These are phyloP conservation scores for Coemansia sp. DNA, from an alignment of 192 early-diverging fungal species.

Conservation along the genomic window DNA sequence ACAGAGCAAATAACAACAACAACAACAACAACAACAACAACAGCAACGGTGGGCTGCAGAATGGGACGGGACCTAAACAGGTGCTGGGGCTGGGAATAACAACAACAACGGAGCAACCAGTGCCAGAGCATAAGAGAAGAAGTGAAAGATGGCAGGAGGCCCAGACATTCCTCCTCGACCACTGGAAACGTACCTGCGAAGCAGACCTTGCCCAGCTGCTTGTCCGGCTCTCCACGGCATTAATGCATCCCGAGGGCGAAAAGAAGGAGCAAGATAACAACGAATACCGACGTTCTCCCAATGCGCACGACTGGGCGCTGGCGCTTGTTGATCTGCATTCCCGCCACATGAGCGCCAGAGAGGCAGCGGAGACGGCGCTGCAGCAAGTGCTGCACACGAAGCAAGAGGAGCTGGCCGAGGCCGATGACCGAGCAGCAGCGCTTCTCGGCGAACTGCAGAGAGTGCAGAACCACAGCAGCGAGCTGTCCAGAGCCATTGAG, in stretches of 20 bases:
- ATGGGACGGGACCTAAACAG: no score
- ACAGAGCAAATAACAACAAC: slow-evolving; percentile 7
- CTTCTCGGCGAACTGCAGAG: slow-evolving; percentile 1
- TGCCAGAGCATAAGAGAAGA: not conserved
- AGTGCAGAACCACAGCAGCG: not conserved
- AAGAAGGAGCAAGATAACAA: not conserved
- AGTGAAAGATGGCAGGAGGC: not conserved
- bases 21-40: not conserved
- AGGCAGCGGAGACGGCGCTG: not conserved
- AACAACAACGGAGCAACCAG: not conserved
- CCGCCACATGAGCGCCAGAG: not conserved
- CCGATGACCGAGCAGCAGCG: slow-evolving; percentile 7
- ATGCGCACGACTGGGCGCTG: not conserved
- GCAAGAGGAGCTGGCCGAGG: not conserved
- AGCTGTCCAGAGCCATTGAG: not conserved
- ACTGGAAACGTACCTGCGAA: slow-evolving; percentile 36
- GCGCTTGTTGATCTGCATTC: not conserved
- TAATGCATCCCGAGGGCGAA: not conserved
- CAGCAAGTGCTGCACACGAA: not conserved
- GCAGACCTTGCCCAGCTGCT: slow-evolving; percentile 10
- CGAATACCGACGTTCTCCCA: not conserved
- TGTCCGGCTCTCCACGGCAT: not conserved
- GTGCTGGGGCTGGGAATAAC: not conserved
- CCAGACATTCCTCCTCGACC: slow-evolving; percentile 17
- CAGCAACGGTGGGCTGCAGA: no score